Evolutionary conservation across 371 early-diverging fungal species (phyloP), one percentile per base, ranked within the genome.

Genomic region (Mortierella sp.): DNA sequence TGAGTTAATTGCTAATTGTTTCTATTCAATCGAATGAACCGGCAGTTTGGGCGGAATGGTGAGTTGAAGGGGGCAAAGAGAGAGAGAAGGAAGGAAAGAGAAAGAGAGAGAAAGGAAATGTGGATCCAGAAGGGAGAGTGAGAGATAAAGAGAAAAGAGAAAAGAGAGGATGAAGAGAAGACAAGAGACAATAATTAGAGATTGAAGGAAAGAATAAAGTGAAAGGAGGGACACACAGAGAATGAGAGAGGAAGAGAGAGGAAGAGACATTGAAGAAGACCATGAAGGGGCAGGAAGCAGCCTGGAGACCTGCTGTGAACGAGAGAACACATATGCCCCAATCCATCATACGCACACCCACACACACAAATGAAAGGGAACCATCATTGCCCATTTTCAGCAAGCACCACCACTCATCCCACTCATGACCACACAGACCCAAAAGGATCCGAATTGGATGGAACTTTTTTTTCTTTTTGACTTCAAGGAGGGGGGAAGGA

Each of bases 381-480:
- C 53, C 37, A 51, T 24, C 31, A 16, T 14, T 16, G 16, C 16
- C 50, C 50, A 50, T 50, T 50, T 11, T 50, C 50, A 50, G 16
- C 50, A 50, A 11, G 43, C 50, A 50, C 50, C 50, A 14, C 50
- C 50, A 16, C 50, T 50, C 50, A 50, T 50, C 50, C 50, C 43
- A 40, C 43, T 40, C 26, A 72, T 51, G 53, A 53, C 31, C 37
- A 72, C 31, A 67, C 67, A n/a, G 16, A 34, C 55, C 69, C 55
- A 51, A 75, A 64, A 26, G 74, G 50, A 55, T 67, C 73, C 74
- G 71, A 69, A 69, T 51, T 59, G 71, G 79, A 74, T 74, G 79
- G 75, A 75, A 72, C 71, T 64, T 48, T 48, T 50, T 16, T 16
- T n/a, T n/a, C 34, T 28, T 24, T 67, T 61, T 64, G 5, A 34